Base-by-base conservation (phyloP, 2,329 filamentous ascomycete species). In the Fusarium tuaranense region DNA sequence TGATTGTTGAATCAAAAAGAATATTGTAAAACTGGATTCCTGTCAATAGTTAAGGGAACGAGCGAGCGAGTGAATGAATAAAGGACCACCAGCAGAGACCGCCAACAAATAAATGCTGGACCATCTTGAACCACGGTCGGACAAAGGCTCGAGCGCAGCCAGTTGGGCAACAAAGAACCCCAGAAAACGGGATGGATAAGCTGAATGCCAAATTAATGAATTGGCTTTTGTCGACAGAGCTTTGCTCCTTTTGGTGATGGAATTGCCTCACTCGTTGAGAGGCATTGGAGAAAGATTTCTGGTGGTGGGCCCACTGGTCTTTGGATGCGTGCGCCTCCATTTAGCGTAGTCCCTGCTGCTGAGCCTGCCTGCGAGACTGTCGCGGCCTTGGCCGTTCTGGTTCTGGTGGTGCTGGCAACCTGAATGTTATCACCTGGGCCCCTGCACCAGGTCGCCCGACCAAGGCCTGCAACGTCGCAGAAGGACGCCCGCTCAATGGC, bases 281-380 rank as follows among this genome's bases (percentile, higher is more conserved):
- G 65, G 68, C 65, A 78, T 76, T 76, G 68, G 60, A 67, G 34
- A 70, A 69, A 38, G 67, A 46, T 69, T 73, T 73, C 68, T 70
- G 63, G 64, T 69, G 65, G 76, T 77, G 74, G 76, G 72, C 69
- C 68, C 76, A 77, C 64, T 69, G 65, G 66, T 67, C 60, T 71
- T 68, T 65, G 65, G 65, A 72, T 75, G 76, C 69, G 76, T 74
- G 65, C 65, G 48, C 69, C 76, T 65, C 72, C 68, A 70, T 75
- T 71, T 76, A 71, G 69, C 59, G 64, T 69, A 75, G 76, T 77
- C 73, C 76, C 74, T 73, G 48, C 48, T 53, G 72, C 58, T 71
- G 72, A 63, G 68, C 59, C 22, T 60, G 61, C 48, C 32, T 65
- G 61, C 48, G 61, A 68, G 61, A 63, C 67, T 71, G 74, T 77